A percentile compares a stretch with the other conserved stretches of the same genome.
phyloP scores from a whole-genome alignment of 352 stramenopile genomes.

The Globisporangium takayamanum region DNA sequence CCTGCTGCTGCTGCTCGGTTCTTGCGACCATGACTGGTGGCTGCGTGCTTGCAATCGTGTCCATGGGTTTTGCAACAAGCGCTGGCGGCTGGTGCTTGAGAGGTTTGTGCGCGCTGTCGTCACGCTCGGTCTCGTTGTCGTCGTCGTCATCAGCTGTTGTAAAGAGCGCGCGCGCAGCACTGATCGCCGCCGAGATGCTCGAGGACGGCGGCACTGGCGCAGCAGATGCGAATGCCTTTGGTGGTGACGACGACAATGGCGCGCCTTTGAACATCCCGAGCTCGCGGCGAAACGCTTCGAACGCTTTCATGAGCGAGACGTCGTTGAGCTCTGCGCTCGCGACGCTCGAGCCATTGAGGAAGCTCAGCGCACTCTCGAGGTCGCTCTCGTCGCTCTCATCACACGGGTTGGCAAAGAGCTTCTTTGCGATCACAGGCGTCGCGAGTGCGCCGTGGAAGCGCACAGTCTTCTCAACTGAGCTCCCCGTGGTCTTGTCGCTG shows the following conservation, averaged over 20 bases:
- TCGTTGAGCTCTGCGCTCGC: constrained; percentile 49
- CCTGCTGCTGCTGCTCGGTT: neutral
- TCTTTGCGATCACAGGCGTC: constrained; percentile 50
- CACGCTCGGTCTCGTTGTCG: neutral
- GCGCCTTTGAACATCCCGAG: constrained; percentile 15
- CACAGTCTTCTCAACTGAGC: constrained; percentile 41
- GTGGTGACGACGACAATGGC: neutral
- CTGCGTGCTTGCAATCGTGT: neutral
- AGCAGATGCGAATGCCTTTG: neutral
- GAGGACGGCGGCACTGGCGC: neutral
- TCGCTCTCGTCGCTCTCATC: constrained; percentile 36
- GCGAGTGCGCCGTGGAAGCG: constrained; percentile 29
- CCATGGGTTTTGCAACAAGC: neutral
- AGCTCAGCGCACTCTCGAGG: constrained; percentile 31
- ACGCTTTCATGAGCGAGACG: constrained; percentile 44
- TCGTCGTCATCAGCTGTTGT: neutral
- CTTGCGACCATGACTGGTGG: neutral
- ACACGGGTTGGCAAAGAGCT: constrained; percentile 52
- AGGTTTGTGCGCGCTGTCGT: neutral
- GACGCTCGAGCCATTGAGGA: constrained; percentile 46
- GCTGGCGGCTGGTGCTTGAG: neutral
- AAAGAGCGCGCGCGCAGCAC: constrained; percentile 10
- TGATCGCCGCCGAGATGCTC: constrained; percentile 10
- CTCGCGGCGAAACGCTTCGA: constrained; percentile 36
- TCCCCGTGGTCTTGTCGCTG: constrained; percentile 31